Conservation (phyloP, 208 protist species). For the Phytomonas sp. region DNA sequence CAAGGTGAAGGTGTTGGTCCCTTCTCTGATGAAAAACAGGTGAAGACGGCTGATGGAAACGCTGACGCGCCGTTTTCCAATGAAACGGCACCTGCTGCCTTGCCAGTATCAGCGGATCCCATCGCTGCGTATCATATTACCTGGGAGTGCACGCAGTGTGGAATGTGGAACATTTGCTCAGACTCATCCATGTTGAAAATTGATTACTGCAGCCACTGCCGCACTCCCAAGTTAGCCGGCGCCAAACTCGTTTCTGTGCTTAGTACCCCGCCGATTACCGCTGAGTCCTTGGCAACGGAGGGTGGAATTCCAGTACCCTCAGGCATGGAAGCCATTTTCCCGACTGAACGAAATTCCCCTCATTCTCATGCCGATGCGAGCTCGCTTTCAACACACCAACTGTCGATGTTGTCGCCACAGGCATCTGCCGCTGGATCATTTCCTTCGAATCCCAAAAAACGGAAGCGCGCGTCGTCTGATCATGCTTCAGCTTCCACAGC, state of each 20-base stretch:
- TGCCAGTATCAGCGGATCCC: background rate
- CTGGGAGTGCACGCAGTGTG: constrained; percentile 85
- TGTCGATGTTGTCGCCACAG: background rate
- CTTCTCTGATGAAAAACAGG: background rate
- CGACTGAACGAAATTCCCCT: background rate
- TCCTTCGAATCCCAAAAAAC: background rate
- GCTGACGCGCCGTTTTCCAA: background rate
- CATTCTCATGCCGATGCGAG: background rate
- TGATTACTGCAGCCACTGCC: constrained; percentile 35
- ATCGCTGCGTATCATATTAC: background rate
- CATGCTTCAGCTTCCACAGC: background rate
- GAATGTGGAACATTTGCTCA: constrained; percentile 42
- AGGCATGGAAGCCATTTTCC: background rate
- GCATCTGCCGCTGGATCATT: background rate
- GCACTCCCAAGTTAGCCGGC: constrained; percentile 42
- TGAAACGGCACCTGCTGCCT: background rate
- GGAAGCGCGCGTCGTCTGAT: background rate
- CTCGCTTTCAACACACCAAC: background rate
- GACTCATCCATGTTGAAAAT: constrained; percentile 19
- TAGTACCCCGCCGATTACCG: constrained; percentile 14
- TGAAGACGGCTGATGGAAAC: background rate
- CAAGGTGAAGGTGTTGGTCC: background rate
- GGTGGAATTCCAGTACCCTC: background rate
- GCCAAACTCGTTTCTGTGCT: constrained; percentile 28
- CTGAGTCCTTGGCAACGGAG: constrained; percentile 12